A percentile compares a stretch with the other conserved stretches of the same genome.
These are phyloP conservation scores for Pseudonectria foliicola DNA, from an alignment of 2,329 filamentous ascomycete species.

Conservation along the genomic window DNA sequence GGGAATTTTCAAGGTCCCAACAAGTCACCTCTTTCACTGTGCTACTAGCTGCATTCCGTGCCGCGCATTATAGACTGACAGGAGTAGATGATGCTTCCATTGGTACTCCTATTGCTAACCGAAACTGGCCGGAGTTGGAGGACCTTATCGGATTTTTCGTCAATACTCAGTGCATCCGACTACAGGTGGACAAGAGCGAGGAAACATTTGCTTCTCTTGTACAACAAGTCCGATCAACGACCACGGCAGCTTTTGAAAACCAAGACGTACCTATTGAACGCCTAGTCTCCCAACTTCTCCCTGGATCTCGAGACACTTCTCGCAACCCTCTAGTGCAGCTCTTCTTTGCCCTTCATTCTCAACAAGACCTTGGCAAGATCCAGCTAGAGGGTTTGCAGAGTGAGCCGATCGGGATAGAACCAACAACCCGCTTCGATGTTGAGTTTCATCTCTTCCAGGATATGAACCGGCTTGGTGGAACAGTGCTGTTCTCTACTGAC, in stretches of 20 bases:
- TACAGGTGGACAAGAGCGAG: slow-evolving; percentile 7
- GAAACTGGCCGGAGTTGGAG: slow-evolving; percentile 9
- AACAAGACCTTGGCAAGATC: slow-evolving; percentile 2
- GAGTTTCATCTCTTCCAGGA: slow-evolving; percentile 11
- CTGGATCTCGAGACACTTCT: slow-evolving; percentile 1
- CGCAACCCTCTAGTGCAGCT: slow-evolving; percentile 8
- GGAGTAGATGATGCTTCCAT: slow-evolving; percentile 14
- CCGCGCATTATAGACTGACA: slow-evolving; percentile 18
- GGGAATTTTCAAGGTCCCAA: no score
- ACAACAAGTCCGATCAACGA: slow-evolving; percentile 7
- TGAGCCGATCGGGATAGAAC: neutral
- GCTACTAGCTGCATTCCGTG: slow-evolving; percentile 16
- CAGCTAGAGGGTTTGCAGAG: slow-evolving; percentile 6
- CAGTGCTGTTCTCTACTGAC: slow-evolving; percentile 6
- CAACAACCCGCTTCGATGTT: slow-evolving; percentile 8
- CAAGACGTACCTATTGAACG: slow-evolving; percentile 9
- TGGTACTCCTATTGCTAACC: slow-evolving; percentile 12
- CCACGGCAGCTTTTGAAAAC: slow-evolving; percentile 3
- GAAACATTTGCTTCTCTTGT: slow-evolving; percentile 13
- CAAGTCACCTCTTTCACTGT: slow-evolving; percentile 6
- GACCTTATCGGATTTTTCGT: slow-evolving; percentile 17
- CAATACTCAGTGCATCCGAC: slow-evolving; percentile 16
- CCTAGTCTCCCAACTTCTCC: slow-evolving; percentile 3
- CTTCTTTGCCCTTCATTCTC: slow-evolving; percentile 7
- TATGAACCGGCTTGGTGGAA: slow-evolving; percentile 1